Conservation (phyloP, 2,329 filamentous ascomycete species). For the Amylocarpus encephaloides region DNA sequence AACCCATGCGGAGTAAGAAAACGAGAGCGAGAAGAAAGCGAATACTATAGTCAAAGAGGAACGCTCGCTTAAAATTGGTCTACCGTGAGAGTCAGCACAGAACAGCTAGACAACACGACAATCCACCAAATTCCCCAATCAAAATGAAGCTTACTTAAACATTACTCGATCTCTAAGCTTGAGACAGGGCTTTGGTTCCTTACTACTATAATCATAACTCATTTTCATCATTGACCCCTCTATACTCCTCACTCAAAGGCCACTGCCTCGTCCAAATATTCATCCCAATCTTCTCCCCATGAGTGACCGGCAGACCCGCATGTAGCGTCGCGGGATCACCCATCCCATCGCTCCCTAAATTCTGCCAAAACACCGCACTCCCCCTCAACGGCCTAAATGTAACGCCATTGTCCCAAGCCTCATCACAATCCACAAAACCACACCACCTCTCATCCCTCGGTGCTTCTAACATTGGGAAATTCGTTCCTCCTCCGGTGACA, state of each 20-base stretch:
- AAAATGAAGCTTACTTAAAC: no score
- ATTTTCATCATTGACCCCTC: background rate
- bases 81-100: no score
- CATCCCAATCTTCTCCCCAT: conserved; percentile 51
- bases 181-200: no score
- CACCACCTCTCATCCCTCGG: conserved; percentile 41
- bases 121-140: no score
- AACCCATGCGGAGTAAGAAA: conserved; percentile 14
- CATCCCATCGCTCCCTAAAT: conserved; percentile 46
- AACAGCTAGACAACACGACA: no score
- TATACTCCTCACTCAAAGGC: conserved; percentile 12
- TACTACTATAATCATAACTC: no score
- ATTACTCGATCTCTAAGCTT: no score
- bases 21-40: no score
- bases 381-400: conserved; percentile 50
- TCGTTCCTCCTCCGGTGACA: conserved; percentile 48
- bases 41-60: no score
- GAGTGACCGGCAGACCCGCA: conserved; percentile 50
- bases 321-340: conserved; percentile 52
- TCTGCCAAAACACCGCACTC: conserved; percentile 56
- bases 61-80: no score
- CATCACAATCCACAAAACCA: conserved; percentile 47
- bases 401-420: conserved; percentile 35
- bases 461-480: conserved; percentile 45
- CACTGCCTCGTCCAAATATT: conserved; percentile 45